phyloP scores from a whole-genome alignment of 305 asterid genomes.

The Fraxinus paxiana region DNA sequence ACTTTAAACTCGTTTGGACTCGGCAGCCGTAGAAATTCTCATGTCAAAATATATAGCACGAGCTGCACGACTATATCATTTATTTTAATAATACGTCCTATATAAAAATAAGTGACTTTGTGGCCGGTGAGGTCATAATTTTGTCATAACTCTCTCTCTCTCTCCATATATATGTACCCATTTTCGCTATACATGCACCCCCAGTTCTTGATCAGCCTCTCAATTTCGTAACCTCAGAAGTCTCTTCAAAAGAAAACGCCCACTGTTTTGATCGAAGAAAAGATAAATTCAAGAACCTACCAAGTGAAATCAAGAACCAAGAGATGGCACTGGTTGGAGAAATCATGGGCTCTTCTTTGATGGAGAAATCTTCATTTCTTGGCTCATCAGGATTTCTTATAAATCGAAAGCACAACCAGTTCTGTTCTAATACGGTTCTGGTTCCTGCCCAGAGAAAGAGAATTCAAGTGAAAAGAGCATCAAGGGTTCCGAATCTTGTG shows the following conservation, averaged over 20 bases:
- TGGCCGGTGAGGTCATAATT: conserved; percentile 36
- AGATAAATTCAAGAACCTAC: background rate
- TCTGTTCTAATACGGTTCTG: conserved; percentile 14
- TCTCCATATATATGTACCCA: background rate
- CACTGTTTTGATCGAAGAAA: background rate
- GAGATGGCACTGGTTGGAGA: conserved; percentile 65
- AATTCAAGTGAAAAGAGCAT: conserved; percentile 15
- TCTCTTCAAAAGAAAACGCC: conserved; percentile 10
- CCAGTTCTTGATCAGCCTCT: conserved; percentile 6
- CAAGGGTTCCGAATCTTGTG: conserved; percentile 25
- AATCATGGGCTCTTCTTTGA: conserved; percentile 44
- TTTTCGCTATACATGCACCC: background rate
- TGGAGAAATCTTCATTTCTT: conserved; percentile 43
- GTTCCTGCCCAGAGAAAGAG: conserved; percentile 32
- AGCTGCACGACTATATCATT: background rate
- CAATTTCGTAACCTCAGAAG: background rate
- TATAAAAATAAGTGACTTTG: background rate
- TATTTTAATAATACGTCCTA: background rate
- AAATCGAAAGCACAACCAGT: conserved; percentile 23
- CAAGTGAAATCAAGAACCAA: background rate
- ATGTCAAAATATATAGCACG: background rate
- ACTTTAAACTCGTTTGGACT: conserved; percentile 28
- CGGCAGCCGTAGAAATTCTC: conserved; percentile 15
- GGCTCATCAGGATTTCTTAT: background rate
- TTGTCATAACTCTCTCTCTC: background rate